Evolutionary conservation across 257 asterid species (phyloP), one percentile per base, ranked within the genome.

Genomic region (Solanum chaucha): DNA sequence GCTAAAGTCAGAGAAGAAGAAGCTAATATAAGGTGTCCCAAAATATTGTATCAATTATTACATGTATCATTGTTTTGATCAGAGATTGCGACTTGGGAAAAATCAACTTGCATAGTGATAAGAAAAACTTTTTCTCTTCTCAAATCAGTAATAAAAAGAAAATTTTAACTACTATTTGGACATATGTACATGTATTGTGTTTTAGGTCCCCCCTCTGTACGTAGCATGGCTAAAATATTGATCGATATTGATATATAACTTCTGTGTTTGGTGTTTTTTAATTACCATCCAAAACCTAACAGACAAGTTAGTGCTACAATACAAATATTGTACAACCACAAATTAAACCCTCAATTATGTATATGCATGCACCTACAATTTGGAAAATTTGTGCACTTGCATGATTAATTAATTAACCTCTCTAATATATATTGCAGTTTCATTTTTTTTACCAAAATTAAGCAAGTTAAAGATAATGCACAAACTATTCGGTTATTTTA

Each of bases 41-140:
- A 80, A 41, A 44, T n/a, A 44, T 15, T 10, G 24, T 8, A 68
- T 82, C 90, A 92, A 90, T 92, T 86, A 92, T 91, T 92, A 75
- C 74, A 74, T 19, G 90, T 81, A 86, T 87, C 88, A 90, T 91
- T 90, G 84, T 71, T 48, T 87, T 75, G 89, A 88, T 88, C 89
- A 86, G 87, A 88, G 86, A 88, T 70, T 30, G 80, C 81, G 89
- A 44, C 85, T 88, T 80, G 90, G 90, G 86, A 86, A 83, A 87
- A 87, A 91, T 78, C 90, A 85, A 89, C 72, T 89, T 73, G 85
- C 65, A 84, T 40, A 65, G 41, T 30, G 20, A 65, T 65, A 80
- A 78, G 13, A 78, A 26, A 80, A 80, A 10, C 19, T 19, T 58
- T 59, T 38, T 70, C 71, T 26, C 64, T 70, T 41, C 61, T 86